A percentile compares a stretch with the other conserved stretches of the same genome.
Conservation (phyloP, 2,329 filamentous ascomycete genomes). For the Podosphaera aphanis region DNA sequence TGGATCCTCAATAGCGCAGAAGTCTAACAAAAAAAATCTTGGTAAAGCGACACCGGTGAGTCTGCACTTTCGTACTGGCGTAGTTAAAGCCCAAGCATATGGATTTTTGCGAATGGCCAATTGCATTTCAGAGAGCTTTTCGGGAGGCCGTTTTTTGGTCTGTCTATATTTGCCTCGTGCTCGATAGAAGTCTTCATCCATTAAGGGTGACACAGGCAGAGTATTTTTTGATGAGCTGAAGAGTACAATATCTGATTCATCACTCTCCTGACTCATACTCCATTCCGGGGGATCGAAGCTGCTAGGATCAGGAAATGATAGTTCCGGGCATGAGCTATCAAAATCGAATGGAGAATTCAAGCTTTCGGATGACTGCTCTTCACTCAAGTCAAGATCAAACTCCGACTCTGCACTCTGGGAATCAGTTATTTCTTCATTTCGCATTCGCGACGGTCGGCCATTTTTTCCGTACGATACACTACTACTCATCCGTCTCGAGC, state of each 20-base stretch:
- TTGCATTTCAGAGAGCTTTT: constrained; percentile 24
- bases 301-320: neutral
- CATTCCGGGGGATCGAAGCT: neutral
- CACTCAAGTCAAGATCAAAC: too few species aligned
- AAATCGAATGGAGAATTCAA: neutral
- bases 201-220: constrained; percentile 24
- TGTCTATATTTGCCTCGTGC: constrained; percentile 13
- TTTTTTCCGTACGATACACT: too few species aligned
- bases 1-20: constrained; percentile 32
- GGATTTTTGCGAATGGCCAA: constrained; percentile 35
- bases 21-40: constrained; percentile 36
- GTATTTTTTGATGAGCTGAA: neutral
- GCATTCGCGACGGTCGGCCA: too few species aligned
- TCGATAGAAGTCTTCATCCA: constrained; percentile 21
- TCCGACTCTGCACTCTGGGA: too few species aligned
- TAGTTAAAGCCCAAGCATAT: constrained; percentile 39
- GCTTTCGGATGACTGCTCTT: too few species aligned
- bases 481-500: too few species aligned
- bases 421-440: too few species aligned
- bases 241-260: neutral
- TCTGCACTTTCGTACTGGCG: constrained; percentile 32
- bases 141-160: constrained; percentile 13
- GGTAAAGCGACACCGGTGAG: constrained; percentile 28
- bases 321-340: neutral
- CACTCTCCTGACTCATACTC: neutral